Evolutionary conservation across 192 early-diverging fungal species (phyloP).

Genomic region (Coemansia sp.): DNA sequence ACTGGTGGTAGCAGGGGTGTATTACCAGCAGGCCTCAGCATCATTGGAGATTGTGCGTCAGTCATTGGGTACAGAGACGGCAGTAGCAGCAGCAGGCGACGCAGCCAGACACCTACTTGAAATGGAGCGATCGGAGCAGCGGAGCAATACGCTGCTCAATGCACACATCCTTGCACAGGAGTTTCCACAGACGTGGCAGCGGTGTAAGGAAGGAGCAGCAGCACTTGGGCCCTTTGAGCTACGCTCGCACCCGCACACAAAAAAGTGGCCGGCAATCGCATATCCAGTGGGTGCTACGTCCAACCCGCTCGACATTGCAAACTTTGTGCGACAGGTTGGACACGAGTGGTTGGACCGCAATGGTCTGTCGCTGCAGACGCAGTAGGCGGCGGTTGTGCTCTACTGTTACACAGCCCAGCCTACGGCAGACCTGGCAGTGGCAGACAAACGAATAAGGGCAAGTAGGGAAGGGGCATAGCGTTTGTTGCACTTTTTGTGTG

Average conservation of each 20-base stretch:
- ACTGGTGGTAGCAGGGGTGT: conserved; percentile 24
- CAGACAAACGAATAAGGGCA: no score
- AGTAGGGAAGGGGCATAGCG: no score
- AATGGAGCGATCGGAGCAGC: conserved; percentile 30
- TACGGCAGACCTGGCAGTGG: no score
- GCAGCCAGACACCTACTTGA: conserved; percentile 17
- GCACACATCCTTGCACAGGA: conserved; percentile 19
- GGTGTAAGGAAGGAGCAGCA: conserved; percentile 18
- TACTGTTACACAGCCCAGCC: no score
- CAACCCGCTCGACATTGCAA: conserved; percentile 50
- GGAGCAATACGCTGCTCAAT: conserved; percentile 15
- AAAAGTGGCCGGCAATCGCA: conserved; percentile 37
- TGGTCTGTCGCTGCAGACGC: conserved; percentile 32
- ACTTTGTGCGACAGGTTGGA: conserved; percentile 43
- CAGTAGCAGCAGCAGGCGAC: conserved; percentile 7
- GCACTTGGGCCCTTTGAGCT: conserved; percentile 23
- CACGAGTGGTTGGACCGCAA: conserved; percentile 33
- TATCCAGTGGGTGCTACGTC: conserved; percentile 46
- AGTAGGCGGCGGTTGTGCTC: not conserved
- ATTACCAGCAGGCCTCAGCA: conserved; percentile 36
- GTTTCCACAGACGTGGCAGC: conserved; percentile 42
- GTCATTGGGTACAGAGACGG: conserved; percentile 1
- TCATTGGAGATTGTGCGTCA: conserved; percentile 16
- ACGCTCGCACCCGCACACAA: conserved; percentile 32
- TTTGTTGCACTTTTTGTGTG: no score